Evolutionary conservation across 371 early-diverging fungal species (phyloP), one percentile per base, ranked within the genome.

Genomic region (Mortierella sp.): DNA sequence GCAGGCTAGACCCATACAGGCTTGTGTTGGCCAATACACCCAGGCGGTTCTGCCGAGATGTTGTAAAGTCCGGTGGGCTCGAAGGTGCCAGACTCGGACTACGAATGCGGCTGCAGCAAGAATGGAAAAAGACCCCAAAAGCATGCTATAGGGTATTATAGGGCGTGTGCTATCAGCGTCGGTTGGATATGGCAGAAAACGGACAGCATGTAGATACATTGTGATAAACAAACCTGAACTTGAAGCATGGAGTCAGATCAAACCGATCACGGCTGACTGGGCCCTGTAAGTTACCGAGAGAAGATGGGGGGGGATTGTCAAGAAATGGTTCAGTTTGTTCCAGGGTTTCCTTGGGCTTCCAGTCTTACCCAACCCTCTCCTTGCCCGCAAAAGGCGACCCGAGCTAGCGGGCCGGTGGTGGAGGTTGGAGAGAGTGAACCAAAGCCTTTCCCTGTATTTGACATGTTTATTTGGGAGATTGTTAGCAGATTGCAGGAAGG

Each of bases 1-100:
- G n/a, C 52, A 60, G 13, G 31, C 43, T 21, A 56, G 27, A 14
- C 18, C 31, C 64, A 73, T 73, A 24, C 58, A 63, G 1, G 61
- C 30, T 28, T 64, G 74, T 0, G 68, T 56, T 0, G 74, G 64
- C 64, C 64, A 67, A 55, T 73, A 73, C 34, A 73, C 67, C 68
- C 64, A 67, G 21, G 38, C 56, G 6, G 74, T 73, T 26, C 64
- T 54, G 3, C 74, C 74, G 1, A 61, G 51, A 4, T 27, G 14
- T 41, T 73, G 64, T 3, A 58, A 59, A 7, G 23, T 38, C 24
- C 43, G 50, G 41, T 30, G 27, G 8, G 3, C 60, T 16, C 52
- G 28, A 27, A 71, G 50, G 1, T 50, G 21, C 1, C 49, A 9
- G 47, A 60, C 54, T 19, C 71, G 54, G 5, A 41, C 30, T 1